Base-by-base conservation (phyloP, 2,329 filamentous ascomycete genomes). In the Xylaria sp. region DNA sequence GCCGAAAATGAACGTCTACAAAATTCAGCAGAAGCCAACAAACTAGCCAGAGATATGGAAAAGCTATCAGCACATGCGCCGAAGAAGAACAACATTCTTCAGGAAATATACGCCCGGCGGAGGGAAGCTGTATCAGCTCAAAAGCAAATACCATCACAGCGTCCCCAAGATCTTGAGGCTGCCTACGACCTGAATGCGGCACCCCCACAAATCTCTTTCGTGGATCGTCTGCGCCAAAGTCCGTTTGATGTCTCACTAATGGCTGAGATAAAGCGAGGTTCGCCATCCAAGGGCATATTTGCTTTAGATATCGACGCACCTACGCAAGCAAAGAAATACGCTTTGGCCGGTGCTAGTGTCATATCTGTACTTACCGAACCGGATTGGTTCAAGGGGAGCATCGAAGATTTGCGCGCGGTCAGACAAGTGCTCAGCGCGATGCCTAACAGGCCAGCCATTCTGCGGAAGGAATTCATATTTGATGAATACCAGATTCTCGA, bases 321-420 rank as follows among this genome's bases (percentile, higher is more conserved):
- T 28, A 90, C 91, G 5, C 96, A 99, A 81, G 96, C 97, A 51
- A 90, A 91, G 72, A 94, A 92, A 74, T 99, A 99, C 80, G 96
- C 97, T 10, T 87, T 96, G 61, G 94, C 96, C 7, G 97, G 96
- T 15, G 96, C 96, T 57, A 98, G 95, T 79, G 94, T 97, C 48
- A 99, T 99, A 73, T 98, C 96, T 1, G 96, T 99, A n/a, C 87
- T 99, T 56, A 99, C 96, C 0, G 96, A 99, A 81, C 96, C 97
- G 0, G 92, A 98, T 78, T 99, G 96, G 96, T 99, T 99, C 86
- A 98, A 98, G 83, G 96, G 96, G 57, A 97, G 92, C 81, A 94
- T 99, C 69, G 95, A 99, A 67, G 96, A 99, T 79, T 84, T 99
- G 63, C 89, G 92, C 69, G 90, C 91, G 41, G 96, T 98, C 37